phyloP scores from a whole-genome alignment of 208 protist genomes.

The Leishmania braziliensis region DNA sequence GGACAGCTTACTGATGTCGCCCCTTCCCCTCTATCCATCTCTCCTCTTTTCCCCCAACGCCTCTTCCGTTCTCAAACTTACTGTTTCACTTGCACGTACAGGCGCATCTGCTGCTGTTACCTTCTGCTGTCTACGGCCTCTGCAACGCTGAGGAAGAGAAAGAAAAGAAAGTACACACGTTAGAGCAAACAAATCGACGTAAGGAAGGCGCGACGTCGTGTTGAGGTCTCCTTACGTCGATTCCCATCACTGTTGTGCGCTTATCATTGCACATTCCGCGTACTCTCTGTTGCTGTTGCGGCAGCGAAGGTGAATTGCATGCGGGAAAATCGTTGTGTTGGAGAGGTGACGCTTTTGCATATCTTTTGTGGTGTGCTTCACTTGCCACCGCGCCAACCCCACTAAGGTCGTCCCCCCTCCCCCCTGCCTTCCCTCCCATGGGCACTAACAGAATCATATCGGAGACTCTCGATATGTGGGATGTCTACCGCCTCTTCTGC shows the following conservation, averaged over 20 bases:
- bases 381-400: neutral
- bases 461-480: constrained; percentile 29
- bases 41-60: neutral
- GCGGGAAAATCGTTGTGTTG: neutral
- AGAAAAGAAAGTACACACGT: neutral
- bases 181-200: neutral
- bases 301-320: neutral
- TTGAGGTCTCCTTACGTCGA: neutral
- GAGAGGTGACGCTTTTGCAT: neutral
- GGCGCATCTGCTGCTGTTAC: neutral
- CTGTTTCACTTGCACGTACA: neutral
- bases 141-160: neutral
- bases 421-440: neutral
- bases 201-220: neutral
- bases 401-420: neutral
- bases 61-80: neutral
- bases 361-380: neutral
- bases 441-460: neutral
- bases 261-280: neutral
- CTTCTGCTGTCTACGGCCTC: neutral
- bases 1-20: neutral
- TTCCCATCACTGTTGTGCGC: neutral
- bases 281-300: neutral
- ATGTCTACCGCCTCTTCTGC: constrained; percentile 30
- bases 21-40: neutral